A percentile compares a stretch with the other conserved stretches of the same genome.
Conservation (phyloP, 805 yeast genomes). For the Ogataea trehaloabstinens region DNA sequence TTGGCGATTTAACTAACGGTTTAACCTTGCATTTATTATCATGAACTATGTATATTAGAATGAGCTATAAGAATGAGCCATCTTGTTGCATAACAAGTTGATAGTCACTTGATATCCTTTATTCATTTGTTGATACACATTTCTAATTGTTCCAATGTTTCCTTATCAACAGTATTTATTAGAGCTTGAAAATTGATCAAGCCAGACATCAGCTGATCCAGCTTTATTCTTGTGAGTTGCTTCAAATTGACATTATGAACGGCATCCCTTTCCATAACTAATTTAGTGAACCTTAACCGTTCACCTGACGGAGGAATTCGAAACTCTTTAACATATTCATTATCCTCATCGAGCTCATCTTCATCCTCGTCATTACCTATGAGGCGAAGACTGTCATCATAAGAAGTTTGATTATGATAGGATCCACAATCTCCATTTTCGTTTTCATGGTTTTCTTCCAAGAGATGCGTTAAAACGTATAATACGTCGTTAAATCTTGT, state of each 20-base stretch:
- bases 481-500: conserved; percentile 27
- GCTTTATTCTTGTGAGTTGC: conserved; percentile 36
- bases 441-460: conserved; percentile 75
- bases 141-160: conserved; percentile 32
- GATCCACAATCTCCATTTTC: conserved; percentile 53
- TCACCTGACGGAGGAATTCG: conserved; percentile 38
- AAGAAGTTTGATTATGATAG: conserved; percentile 44
- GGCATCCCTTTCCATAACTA: conserved; percentile 43
- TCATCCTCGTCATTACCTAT: conserved; percentile 20
- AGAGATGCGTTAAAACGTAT: conserved; percentile 35
- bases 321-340: conserved; percentile 27
- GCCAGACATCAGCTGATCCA: conserved; percentile 28
- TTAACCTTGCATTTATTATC: neutral
- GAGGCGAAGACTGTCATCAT: conserved; percentile 31
- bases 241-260: conserved; percentile 53
- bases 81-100: neutral
- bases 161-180: conserved; percentile 30
- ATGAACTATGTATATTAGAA: neutral
- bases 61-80: neutral
- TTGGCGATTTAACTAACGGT: conserved; percentile 1
- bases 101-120: neutral
- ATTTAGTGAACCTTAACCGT: conserved; percentile 38
- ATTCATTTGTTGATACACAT: conserved; percentile 16
- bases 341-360: conserved; percentile 21
- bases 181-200: conserved; percentile 37